Base-by-base conservation (phyloP, 169 alveolate species). In the Eimeria sp. region DNA sequence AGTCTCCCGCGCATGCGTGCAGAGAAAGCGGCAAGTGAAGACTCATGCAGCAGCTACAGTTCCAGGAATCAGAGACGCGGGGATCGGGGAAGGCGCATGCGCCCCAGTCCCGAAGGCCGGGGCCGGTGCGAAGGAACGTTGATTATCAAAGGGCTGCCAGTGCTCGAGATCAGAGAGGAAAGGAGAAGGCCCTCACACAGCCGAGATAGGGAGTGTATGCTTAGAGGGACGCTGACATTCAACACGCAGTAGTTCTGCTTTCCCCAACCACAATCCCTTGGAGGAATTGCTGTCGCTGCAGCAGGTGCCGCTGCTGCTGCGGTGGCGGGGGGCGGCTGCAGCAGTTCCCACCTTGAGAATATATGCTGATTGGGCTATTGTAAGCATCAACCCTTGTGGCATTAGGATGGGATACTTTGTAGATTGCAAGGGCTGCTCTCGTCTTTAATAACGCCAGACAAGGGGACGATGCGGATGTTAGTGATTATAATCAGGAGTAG, bases 121-220 rank as follows among this genome's bases (percentile, higher is more conserved):
- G 93, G 93, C 47, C 93, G 80, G n/a, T 86, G 80, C 63, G 82
- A 86, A 34, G 93, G 93, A 11, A 61, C 80, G 16, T 49, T 86
- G 58, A 86, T 63, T 30, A 86, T 86, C 72, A 86, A 86, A 47
- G 93, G 93, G 40, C 82, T 86, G 49, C 93, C 93, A 22, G 1
- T n/a, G 30, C 16, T 57, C 18, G 90, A 82, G 72, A 82, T 49
- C 3, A 61, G 82, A 7, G 65, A 61, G 16, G 93, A 86, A 10
- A 34, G 57, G n/a, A 86, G 82, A 47, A n/a, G 93, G 4, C 65
- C 61, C 5, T 18, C 80, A 30, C 82, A 86, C 11, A n/a, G 75
- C 82, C 14, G 80, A n/a, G 93, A 86, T 3, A 58, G 93, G 63
- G 80, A 43, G 11, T 86, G 93, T 65, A 40, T 61, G 93, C 82